These are phyloP conservation scores for Phylloporus sp. DNA, from an alignment of 768 basidiomycete species.

Conservation along the genomic window DNA sequence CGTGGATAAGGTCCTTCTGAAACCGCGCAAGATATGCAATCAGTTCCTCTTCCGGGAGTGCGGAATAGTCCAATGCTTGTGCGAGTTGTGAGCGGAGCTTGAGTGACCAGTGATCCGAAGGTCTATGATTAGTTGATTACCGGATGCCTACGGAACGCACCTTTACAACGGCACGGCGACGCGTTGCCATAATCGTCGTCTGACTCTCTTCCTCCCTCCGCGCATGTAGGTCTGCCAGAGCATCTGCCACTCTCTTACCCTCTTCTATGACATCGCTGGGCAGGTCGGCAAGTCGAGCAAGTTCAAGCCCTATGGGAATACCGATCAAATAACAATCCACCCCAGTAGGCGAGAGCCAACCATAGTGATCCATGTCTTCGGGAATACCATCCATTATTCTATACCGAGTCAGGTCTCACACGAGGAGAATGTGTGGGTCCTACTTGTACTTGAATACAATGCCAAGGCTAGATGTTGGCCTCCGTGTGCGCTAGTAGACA, in stretches of 20 bases:
- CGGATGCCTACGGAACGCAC: slow-evolving; percentile 37
- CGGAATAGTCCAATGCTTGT: slow-evolving; percentile 69
- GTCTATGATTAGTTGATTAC: background rate
- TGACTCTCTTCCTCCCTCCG: slow-evolving; percentile 59
- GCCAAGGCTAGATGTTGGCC: slow-evolving; percentile 56
- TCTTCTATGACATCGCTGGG: slow-evolving; percentile 67
- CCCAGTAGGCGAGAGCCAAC: slow-evolving; percentile 35
- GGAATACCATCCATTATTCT: slow-evolving; percentile 75
- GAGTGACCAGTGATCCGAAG: background rate
- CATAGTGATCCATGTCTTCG: slow-evolving; percentile 67
- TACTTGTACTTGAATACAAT: slow-evolving; percentile 80
- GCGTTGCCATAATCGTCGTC: slow-evolving; percentile 51
- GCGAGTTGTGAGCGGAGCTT: slow-evolving; percentile 72
- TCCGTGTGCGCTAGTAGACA: slow-evolving; percentile 46
- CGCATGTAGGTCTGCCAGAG: slow-evolving; percentile 54
- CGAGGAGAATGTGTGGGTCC: background rate
- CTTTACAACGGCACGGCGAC: slow-evolving; percentile 65
- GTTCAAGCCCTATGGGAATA: slow-evolving; percentile 66
- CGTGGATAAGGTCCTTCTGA: slow-evolving; percentile 65
- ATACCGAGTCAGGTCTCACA: background rate
- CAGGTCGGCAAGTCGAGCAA: slow-evolving; percentile 84
- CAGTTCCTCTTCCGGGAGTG: slow-evolving; percentile 69
- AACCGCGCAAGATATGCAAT: slow-evolving; percentile 61
- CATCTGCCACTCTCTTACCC: slow-evolving; percentile 56
- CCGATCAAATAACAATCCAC: background rate